Conservation (phyloP, 805 yeast genomes). For the Lachancea meyersii region DNA sequence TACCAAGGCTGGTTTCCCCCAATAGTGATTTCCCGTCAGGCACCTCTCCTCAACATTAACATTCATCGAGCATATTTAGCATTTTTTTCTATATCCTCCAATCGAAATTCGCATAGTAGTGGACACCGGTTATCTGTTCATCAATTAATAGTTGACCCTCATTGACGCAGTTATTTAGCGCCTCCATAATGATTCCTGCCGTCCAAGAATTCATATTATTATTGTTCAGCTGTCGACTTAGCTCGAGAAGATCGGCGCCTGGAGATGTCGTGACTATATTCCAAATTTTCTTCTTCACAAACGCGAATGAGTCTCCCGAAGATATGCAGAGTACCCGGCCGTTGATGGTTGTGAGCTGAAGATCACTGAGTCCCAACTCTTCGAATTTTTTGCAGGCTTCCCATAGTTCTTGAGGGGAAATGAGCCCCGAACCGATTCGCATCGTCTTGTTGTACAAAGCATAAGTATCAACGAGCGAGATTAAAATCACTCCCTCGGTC, state of each 20-base stretch:
- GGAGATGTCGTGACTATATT: constrained; percentile 20
- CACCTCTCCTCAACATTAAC: constrained; percentile 15
- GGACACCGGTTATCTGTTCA: constrained; percentile 59
- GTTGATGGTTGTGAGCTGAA: constrained; percentile 34
- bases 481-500: constrained; percentile 47
- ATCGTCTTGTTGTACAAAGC: constrained; percentile 59
- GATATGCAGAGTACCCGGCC: constrained; percentile 34
- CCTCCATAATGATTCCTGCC: constrained; percentile 56
- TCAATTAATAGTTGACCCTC: constrained; percentile 58
- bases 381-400: constrained; percentile 56
- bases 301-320: constrained; percentile 28
- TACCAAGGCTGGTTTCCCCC: constrained; percentile 51
- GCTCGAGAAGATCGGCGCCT: constrained; percentile 29
- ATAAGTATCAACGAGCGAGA: constrained; percentile 57
- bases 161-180: constrained; percentile 52
- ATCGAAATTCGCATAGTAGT: constrained; percentile 48
- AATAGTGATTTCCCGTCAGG: constrained; percentile 15
- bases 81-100: constrained; percentile 20
- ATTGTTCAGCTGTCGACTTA: constrained; percentile 24
- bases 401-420: constrained; percentile 62
- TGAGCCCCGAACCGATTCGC: constrained; percentile 57
- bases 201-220: constrained; percentile 53
- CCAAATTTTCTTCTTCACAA: constrained; percentile 25
- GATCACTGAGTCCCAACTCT: constrained; percentile 44
- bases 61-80: constrained; percentile 3